Conservation (phyloP, 2,329 filamentous ascomycete genomes). For the Microdochium paspali region DNA sequence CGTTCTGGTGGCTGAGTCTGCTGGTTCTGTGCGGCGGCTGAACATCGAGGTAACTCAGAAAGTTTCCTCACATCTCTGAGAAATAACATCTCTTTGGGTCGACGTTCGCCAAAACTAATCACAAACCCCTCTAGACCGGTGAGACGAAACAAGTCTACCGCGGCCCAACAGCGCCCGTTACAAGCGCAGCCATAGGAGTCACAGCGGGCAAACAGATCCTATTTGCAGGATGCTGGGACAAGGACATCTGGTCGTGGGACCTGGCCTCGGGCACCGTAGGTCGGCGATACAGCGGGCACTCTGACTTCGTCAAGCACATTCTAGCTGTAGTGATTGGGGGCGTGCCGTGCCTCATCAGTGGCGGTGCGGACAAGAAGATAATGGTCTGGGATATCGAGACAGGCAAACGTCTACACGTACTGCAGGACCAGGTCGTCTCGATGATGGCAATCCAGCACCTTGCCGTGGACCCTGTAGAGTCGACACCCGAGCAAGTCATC, state of each 20-base stretch:
- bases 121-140: slow-evolving; percentile 20
- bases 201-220: slow-evolving; percentile 42
- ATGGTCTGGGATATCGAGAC: slow-evolving; percentile 72
- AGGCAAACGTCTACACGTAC: slow-evolving; percentile 59
- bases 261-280: slow-evolving; percentile 42
- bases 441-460: slow-evolving; percentile 78
- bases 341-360: slow-evolving; percentile 59
- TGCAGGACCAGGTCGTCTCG: slow-evolving; percentile 62
- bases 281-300: slow-evolving; percentile 65
- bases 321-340: slow-evolving; percentile 51
- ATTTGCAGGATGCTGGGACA: slow-evolving; percentile 93
- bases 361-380: slow-evolving; percentile 70
- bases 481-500: slow-evolving; percentile 36
- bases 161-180: slow-evolving; percentile 72
- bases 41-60: slow-evolving; percentile 55
- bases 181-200: slow-evolving; percentile 61
- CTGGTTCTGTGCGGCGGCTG: slow-evolving; percentile 68
- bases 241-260: slow-evolving; percentile 80
- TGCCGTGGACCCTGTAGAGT: slow-evolving; percentile 59
- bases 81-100: too few relatives aligned
- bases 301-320: slow-evolving; percentile 85
- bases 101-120: too few relatives aligned
- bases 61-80: too few relatives aligned
- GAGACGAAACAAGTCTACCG: slow-evolving; percentile 45
- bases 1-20: slow-evolving; percentile 78